These are phyloP conservation scores for Yamadazyma dendronema DNA, from an alignment of 1,139 yeast species.

Conservation along the genomic window DNA sequence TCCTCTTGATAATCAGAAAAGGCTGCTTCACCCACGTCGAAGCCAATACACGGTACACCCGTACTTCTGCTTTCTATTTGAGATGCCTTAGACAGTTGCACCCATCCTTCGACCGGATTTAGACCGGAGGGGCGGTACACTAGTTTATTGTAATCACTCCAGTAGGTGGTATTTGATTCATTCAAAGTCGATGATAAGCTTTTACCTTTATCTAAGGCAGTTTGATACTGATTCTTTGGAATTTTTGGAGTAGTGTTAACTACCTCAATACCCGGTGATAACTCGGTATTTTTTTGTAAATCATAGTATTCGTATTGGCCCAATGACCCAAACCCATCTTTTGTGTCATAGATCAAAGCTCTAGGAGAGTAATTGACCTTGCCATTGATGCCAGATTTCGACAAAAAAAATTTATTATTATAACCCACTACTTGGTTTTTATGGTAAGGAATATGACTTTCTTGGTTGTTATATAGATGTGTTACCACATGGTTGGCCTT, in stretches of 20 bases:
- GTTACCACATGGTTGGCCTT: slow-evolving; percentile 69
- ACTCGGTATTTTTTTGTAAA: slow-evolving; percentile 3
- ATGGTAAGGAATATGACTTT: slow-evolving; percentile 58
- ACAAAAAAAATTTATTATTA: slow-evolving; percentile 30
- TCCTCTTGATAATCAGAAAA: slow-evolving; percentile 41
- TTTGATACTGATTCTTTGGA: slow-evolving; percentile 57
- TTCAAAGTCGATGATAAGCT: slow-evolving; percentile 29
- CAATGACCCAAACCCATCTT: slow-evolving; percentile 63
- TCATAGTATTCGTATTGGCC: slow-evolving; percentile 52
- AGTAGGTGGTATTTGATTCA: slow-evolving; percentile 50
- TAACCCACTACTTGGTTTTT: slow-evolving; percentile 27
- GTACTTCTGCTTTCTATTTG: slow-evolving; percentile 20
- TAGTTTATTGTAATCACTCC: slow-evolving; percentile 81
- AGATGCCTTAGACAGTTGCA: slow-evolving; percentile 17
- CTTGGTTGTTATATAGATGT: slow-evolving; percentile 81
- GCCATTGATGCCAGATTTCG: slow-evolving; percentile 35
- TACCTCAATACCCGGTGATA: slow-evolving; percentile 9
- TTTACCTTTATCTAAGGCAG: slow-evolving; percentile 53
- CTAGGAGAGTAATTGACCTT: slow-evolving; percentile 75
- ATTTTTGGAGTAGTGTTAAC: slow-evolving; percentile 15
- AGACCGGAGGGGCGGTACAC: slow-evolving; percentile 63
- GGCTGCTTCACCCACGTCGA: slow-evolving; percentile 30
- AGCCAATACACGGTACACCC: slow-evolving; percentile 27
- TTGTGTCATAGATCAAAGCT: slow-evolving; percentile 72
- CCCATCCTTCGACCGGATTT: slow-evolving; percentile 45